Conservation (phyloP, 495 filamentous ascomycete genomes). For the Neurospora pannonica region DNA sequence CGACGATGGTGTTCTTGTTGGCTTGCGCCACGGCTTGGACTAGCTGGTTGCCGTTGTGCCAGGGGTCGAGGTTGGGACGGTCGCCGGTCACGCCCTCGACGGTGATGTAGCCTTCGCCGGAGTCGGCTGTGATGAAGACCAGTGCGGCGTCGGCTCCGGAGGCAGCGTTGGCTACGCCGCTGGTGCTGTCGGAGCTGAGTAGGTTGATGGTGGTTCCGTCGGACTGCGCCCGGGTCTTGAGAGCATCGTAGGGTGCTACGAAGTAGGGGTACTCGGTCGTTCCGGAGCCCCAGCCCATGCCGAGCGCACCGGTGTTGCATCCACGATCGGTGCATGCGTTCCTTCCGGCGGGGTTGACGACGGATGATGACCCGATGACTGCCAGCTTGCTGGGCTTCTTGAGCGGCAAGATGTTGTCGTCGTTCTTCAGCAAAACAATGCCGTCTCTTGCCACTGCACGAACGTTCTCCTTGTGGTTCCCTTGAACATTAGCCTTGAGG, state of each 20-base stretch:
- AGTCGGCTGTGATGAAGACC: slow-evolving; percentile 58
- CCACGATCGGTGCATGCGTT: slow-evolving; percentile 48
- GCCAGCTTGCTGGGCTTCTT: slow-evolving; percentile 48
- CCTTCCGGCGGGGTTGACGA: slow-evolving; percentile 45
- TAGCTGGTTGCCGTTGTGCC: slow-evolving; percentile 68
- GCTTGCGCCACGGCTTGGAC: slow-evolving; percentile 53
- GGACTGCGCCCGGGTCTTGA: slow-evolving; percentile 34
- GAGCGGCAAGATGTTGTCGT: slow-evolving; percentile 49
- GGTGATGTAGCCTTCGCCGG: slow-evolving; percentile 57
- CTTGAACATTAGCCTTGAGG: slow-evolving; percentile 43
- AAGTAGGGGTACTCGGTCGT: slow-evolving; percentile 49
- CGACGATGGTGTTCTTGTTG: slow-evolving; percentile 66
- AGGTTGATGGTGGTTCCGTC: slow-evolving; percentile 42
- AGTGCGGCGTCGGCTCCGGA: slow-evolving; percentile 48
- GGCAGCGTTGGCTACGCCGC: slow-evolving; percentile 37
- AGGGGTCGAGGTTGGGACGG: slow-evolving; percentile 55
- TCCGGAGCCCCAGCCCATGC: slow-evolving; percentile 57
- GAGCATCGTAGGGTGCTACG: slow-evolving; percentile 45
- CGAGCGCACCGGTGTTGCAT: slow-evolving; percentile 52
- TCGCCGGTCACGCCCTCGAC: slow-evolving; percentile 53
- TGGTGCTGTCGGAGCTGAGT: slow-evolving; percentile 42
- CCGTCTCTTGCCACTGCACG: slow-evolving; percentile 49
- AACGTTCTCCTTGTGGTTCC: slow-evolving; percentile 47
- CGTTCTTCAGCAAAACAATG: slow-evolving; percentile 74
- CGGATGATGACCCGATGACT: slow-evolving; percentile 67